phyloP scores from a whole-genome alignment of 176 grass and related monocot species.

The Typha latifolia region DNA sequence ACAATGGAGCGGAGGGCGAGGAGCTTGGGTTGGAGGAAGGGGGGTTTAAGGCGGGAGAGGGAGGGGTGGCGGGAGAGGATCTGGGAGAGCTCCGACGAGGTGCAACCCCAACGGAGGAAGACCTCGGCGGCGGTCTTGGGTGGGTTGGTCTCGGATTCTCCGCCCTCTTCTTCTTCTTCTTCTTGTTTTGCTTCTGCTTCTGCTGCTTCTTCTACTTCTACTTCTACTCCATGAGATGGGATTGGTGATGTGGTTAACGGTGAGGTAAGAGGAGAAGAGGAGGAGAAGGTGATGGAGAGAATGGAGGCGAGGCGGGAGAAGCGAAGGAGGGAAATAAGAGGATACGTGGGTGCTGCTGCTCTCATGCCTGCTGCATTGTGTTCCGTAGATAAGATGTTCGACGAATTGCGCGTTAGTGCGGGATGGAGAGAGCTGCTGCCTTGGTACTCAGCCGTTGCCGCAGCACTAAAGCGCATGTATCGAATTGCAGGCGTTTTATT shows the following conservation, averaged over 20 bases:
- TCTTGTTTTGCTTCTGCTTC: not conserved
- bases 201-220: not conserved
- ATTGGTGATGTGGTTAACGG: not conserved
- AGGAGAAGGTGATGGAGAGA: too few species aligned
- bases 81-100: not conserved
- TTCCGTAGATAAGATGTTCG: too few species aligned
- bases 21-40: constrained; percentile 7
- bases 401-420: too few species aligned
- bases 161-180: not conserved
- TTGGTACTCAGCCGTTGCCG: too few species aligned
- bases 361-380: too few species aligned
- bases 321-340: too few species aligned
- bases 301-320: too few species aligned
- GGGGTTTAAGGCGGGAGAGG: not conserved
- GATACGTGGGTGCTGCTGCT: too few species aligned
- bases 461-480: too few species aligned
- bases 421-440: too few species aligned
- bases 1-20: not conserved
- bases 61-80: constrained; percentile 6
- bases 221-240: not conserved
- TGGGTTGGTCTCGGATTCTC: not conserved
- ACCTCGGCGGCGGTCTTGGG: not conserved
- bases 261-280: not conserved
- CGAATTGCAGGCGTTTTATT: too few species aligned
- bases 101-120: constrained; percentile 17